These are phyloP conservation scores for Rhodotorula paludigena DNA, from an alignment of 768 basidiomycete genomes.

Conservation along the genomic window DNA sequence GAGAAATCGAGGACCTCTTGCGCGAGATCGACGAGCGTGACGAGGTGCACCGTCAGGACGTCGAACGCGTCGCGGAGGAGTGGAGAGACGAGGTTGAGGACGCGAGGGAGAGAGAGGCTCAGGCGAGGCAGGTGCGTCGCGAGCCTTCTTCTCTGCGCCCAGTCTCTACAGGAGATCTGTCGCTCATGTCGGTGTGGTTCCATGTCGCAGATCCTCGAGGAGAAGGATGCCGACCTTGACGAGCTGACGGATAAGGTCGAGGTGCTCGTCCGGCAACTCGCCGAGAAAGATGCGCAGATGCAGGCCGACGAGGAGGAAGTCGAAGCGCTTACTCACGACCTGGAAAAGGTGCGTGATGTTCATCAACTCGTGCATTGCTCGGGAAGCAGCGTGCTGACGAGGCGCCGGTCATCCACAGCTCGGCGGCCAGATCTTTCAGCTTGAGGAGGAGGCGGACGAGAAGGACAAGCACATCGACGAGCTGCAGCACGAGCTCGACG, in stretches of 20 bases:
- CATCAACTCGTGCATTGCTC: background rate
- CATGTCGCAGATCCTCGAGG: constrained; percentile 23
- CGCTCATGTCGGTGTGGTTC: rapidly evolving
- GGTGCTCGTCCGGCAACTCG: constrained; percentile 55
- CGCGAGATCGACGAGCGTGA: constrained; percentile 61
- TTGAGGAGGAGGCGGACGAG: constrained; percentile 79
- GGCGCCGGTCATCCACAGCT: constrained; percentile 40
- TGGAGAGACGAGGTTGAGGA: constrained; percentile 87
- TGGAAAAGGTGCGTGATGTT: constrained; percentile 35
- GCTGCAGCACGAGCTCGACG: constrained; percentile 55
- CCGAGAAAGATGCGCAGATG: constrained; percentile 72
- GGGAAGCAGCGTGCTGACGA: background rate
- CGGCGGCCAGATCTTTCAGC: constrained; percentile 67
- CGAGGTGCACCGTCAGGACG: constrained; percentile 43
- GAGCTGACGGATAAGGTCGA: constrained; percentile 33
- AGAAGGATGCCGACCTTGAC: constrained; percentile 37
- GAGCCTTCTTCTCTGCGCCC: constrained; percentile 54
- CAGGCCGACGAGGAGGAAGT: constrained; percentile 56
- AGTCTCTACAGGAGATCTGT: constrained; percentile 45
- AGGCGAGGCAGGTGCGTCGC: constrained; percentile 64
- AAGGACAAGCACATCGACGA: constrained; percentile 45
- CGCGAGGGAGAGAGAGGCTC: constrained; percentile 54
- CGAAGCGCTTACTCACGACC: constrained; percentile 40
- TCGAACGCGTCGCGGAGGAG: constrained; percentile 50
- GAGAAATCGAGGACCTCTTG: constrained; percentile 76